Conservation (phyloP, 352 stramenopile species). For the Phytopythium litorale region DNA sequence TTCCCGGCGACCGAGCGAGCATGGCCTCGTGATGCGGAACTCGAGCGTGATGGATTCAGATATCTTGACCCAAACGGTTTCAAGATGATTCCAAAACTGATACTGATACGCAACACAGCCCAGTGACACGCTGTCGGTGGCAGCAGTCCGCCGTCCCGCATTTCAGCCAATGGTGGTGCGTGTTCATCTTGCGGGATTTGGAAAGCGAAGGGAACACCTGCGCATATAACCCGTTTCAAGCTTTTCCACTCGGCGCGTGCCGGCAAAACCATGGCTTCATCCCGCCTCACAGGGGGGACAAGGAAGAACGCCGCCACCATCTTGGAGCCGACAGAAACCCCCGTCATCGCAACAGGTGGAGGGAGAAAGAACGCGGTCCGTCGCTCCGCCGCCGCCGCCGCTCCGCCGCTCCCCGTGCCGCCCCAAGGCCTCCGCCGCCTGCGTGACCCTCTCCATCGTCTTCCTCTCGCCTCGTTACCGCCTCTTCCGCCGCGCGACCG, state of each 20-base stretch:
- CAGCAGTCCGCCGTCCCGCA: not conserved
- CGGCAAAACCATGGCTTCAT: not conserved
- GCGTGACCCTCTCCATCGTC: not conserved
- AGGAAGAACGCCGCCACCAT: slow-evolving; percentile 2
- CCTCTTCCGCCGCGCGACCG: not conserved
- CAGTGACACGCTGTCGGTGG: slow-evolving; percentile 2
- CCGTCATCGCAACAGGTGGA: slow-evolving; percentile 7
- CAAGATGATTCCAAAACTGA: no score
- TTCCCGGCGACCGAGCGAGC: no score
- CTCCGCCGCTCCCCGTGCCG: not conserved
- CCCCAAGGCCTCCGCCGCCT: not conserved
- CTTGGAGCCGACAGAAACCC: slow-evolving; percentile 1
- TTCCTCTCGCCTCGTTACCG: not conserved
- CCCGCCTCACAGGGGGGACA: not conserved
- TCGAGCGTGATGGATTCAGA: no score
- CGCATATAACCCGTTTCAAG: not conserved
- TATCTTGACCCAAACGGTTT: no score
- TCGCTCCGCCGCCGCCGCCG: not conserved
- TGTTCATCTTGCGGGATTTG: not conserved
- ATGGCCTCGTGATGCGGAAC: no score
- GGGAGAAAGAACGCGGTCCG: slow-evolving; percentile 5
- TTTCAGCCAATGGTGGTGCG: not conserved
- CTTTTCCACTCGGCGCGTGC: not conserved
- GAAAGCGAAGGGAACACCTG: not conserved
- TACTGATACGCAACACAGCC: not conserved